Percentiles rank a stretch among this genome's conserved stretches.
These are phyloP conservation scores for Claviceps citrina DNA, from an alignment of 2,329 filamentous ascomycete species.

Conservation along the genomic window DNA sequence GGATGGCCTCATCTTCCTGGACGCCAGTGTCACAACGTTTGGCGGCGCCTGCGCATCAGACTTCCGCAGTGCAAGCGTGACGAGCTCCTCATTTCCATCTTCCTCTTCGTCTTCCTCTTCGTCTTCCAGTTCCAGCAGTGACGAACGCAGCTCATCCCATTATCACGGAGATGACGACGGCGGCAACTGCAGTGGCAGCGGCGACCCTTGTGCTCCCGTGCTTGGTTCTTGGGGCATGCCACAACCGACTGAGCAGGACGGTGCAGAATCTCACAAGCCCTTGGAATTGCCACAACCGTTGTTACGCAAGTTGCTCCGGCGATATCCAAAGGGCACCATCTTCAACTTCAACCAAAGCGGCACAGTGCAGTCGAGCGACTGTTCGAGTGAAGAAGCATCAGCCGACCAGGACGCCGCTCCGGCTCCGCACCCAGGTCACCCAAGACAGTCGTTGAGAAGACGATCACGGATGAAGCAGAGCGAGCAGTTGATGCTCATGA, in stretches of 20 bases:
- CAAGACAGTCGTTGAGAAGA: neutral
- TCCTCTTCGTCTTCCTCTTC: slow-evolving; percentile 5
- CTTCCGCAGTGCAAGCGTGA: slow-evolving; percentile 16
- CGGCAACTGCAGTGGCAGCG: neutral
- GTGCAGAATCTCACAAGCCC: slow-evolving; percentile 7
- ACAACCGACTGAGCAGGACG: slow-evolving; percentile 18
- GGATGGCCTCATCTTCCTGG: slow-evolving; percentile 1
- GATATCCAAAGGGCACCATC: slow-evolving; percentile 30
- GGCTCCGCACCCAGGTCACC: neutral
- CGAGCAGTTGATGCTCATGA: slow-evolving; percentile 15
- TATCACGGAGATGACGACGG: slow-evolving; percentile 1
- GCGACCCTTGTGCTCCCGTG: slow-evolving; percentile 9
- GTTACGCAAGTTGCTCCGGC: slow-evolving; percentile 24
- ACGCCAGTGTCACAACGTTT: neutral
- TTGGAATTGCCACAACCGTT: slow-evolving; percentile 22
- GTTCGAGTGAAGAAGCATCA: slow-evolving; percentile 12
- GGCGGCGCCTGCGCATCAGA: slow-evolving; percentile 1
- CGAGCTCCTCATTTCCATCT: slow-evolving; percentile 6
- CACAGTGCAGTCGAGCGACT: slow-evolving; percentile 17
- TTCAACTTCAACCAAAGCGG: slow-evolving; percentile 29
- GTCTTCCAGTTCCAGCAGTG: slow-evolving; percentile 10
- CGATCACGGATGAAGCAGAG: slow-evolving; percentile 7
- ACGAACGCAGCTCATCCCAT: slow-evolving; percentile 8
- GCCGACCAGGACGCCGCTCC: neutral
- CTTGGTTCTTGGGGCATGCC: slow-evolving; percentile 22